Evolutionary conservation across 352 stramenopile genomes (phyloP).

Genomic region (Globisporangium megalacanthum): DNA sequence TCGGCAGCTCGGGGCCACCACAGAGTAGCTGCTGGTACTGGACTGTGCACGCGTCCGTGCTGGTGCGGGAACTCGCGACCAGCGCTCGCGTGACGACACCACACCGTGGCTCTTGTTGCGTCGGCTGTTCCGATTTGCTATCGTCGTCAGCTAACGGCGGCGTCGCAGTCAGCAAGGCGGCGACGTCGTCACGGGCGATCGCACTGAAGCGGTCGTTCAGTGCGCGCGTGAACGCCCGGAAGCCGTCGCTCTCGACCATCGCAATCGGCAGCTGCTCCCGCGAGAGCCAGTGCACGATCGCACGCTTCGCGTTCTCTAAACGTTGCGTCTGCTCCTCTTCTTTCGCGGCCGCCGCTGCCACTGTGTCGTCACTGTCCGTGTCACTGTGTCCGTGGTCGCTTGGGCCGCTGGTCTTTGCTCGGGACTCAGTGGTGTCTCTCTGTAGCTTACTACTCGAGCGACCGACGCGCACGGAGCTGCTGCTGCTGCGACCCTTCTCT

Average conservation of each 20-base stretch:
- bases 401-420: background rate
- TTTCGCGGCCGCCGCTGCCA: background rate
- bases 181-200: constrained; percentile 22
- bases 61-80: constrained; percentile 21
- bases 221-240: constrained; percentile 27
- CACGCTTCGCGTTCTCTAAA: constrained; percentile 19
- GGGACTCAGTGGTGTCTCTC: background rate
- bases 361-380: background rate
- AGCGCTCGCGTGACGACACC: constrained; percentile 24
- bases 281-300: constrained; percentile 34
- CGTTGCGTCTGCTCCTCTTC: background rate
- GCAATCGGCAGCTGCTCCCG: constrained; percentile 37
- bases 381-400: background rate
- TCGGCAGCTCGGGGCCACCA: constrained; percentile 6
- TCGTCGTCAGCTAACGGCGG: background rate
- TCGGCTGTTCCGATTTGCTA: background rate
- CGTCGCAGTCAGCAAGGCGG: background rate
- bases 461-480: background rate
- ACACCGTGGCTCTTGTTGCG: background rate
- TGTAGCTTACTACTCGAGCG: background rate
- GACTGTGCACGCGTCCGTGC: constrained; percentile 2
- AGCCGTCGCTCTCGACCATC: constrained; percentile 31
- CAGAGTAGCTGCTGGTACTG: constrained; percentile 22
- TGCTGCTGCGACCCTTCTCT: background rate
- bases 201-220: constrained; percentile 32